Evolutionary conservation across 225 moss, liverwort and hornwort genomes (phyloP), one percentile per base, ranked within the genome.

Genomic region (Sphagnum contortum): DNA sequence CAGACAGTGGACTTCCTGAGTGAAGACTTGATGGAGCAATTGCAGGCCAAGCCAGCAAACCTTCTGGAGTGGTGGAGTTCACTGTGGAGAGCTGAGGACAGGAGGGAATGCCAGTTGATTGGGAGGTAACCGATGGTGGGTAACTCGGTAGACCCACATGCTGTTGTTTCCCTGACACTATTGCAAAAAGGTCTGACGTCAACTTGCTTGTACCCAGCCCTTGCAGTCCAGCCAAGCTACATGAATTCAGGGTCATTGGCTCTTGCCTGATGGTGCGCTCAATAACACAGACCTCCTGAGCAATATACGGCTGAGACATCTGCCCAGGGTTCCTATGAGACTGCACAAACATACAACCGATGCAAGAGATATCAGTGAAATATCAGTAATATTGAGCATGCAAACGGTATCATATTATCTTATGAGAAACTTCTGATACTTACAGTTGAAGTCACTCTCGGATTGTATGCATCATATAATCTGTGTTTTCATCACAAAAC

Each of bases 211-310:
- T 73, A 73, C 70, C 74, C 13, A 87, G 68, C 56, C 80, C 82
- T 63, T 88, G 89, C 44, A 82, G 63, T 49, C 89, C 88, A 29
- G 29, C 29, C 53, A 74, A 89, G 70, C 80, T 90, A 70, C 84
- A 68, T 45, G 82, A 68, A 57, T 67, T 92, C 53, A 76, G 69
- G 73, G 79, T 80, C 47, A 91, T 62, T 45, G 88, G 84, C 73
- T 95, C 94, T 78, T 95, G 94, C 71, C 89, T 82, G 58, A 84
- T 80, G 44, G 91, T 89, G 12, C 94, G 94, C 72, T 91, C 91
- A 57, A 95, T 91, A 14, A 95, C 91, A 57, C 94, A 89, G 0
- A 92, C 84, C 79, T 90, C 91, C 67, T 88, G 89, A 55, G 87
- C 85, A 76, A 88, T 77, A 77, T 79, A 88, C 14, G 94, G 89